These are phyloP conservation scores for Leavenworthia alabamica DNA, from an alignment of 345 rosid genomes.

Conservation along the genomic window DNA sequence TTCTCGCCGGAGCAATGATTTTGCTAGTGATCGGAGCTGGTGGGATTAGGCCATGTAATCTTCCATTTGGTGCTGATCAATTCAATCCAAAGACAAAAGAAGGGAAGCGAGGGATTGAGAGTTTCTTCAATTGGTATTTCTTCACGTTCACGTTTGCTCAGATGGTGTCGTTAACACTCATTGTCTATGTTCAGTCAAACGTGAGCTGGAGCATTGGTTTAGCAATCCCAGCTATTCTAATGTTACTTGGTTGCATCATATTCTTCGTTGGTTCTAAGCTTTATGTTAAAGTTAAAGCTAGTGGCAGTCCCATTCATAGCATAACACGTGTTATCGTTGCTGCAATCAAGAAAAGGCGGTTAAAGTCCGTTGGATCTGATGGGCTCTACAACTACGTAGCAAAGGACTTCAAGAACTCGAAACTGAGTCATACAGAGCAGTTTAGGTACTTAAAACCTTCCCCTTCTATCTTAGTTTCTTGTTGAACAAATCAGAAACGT, in stretches of 20 bases:
- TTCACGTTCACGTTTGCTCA: slow-evolving; percentile 75
- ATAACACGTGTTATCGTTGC: slow-evolving; percentile 41
- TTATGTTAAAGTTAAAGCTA: slow-evolving; percentile 62
- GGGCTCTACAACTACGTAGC: slow-evolving; percentile 22
- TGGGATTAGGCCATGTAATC: slow-evolving; percentile 67
- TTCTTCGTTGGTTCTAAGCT: slow-evolving; percentile 58
- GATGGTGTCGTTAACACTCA: slow-evolving; percentile 59
- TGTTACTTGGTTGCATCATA: slow-evolving; percentile 52
- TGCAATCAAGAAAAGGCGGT: slow-evolving; percentile 45
- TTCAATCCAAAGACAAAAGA: slow-evolving; percentile 54
- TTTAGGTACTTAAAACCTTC: slow-evolving; percentile 14
- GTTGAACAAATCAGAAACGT: neutral
- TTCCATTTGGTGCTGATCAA: slow-evolving; percentile 77
- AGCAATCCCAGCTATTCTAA: slow-evolving; percentile 60
- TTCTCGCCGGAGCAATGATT: slow-evolving; percentile 45
- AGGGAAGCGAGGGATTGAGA: slow-evolving; percentile 62
- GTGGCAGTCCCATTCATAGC: slow-evolving; percentile 66
- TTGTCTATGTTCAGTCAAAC: slow-evolving; percentile 64
- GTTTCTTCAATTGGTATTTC: slow-evolving; percentile 86
- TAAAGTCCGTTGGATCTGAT: slow-evolving; percentile 30
- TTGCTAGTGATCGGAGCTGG: slow-evolving; percentile 67
- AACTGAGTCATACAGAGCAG: slow-evolving; percentile 28
- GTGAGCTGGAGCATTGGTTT: slow-evolving; percentile 75
- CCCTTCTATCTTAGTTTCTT: neutral
- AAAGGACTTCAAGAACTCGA: slow-evolving; percentile 28